Base-by-base conservation (phyloP, 345 rosid genomes). In the Citrus hindsii region DNA sequence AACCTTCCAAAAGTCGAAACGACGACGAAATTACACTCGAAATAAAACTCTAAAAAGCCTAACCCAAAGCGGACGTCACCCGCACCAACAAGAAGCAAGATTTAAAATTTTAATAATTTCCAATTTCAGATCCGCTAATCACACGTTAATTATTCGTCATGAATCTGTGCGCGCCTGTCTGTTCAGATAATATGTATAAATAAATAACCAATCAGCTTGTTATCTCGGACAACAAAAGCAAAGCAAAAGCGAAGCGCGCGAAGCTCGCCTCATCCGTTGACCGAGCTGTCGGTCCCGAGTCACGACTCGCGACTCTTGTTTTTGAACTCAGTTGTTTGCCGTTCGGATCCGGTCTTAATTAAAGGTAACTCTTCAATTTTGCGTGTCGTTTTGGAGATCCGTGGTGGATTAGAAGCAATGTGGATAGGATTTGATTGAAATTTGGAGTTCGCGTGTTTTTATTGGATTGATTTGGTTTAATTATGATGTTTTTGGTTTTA, bases 1-100 rank as follows among this genome's bases (percentile, higher is more conserved):
- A 42, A 30, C 72, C 42, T 22, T 51, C 80, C 81, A 84, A 78
- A 71, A 4, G n/a, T n/a, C 42, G 85, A 80, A 82, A 80, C 68
- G 55, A 24, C 87, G 73, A 69, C 79, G 77, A 76, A 79, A 73
- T 67, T 69, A 42, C 82, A n/a, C 56, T 6, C 16, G 22, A 81
- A 63, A 18, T 14, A 3, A 18, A 53, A 53, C 6, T 16, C 6
- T 18, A 5, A 53, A 53, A 55, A 46, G 71, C 58, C 27, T 30
- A n/a, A 19, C 35, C 67, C 72, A 40, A 9, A 56, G 65, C 81
- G 72, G 72, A 72, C 77, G 77, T 3, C 66, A 79, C 18, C 56
- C 64, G 2, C 12, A 24, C 24, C 24, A 13, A 35, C 24, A 3
- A 18, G 59, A 61, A 7, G 2, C 5, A 22, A 28, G 68, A 60